Evolutionary conservation across 306 rosid species (phyloP), one percentile per base, ranked within the genome.

Genomic region (Corylus heterophylla): DNA sequence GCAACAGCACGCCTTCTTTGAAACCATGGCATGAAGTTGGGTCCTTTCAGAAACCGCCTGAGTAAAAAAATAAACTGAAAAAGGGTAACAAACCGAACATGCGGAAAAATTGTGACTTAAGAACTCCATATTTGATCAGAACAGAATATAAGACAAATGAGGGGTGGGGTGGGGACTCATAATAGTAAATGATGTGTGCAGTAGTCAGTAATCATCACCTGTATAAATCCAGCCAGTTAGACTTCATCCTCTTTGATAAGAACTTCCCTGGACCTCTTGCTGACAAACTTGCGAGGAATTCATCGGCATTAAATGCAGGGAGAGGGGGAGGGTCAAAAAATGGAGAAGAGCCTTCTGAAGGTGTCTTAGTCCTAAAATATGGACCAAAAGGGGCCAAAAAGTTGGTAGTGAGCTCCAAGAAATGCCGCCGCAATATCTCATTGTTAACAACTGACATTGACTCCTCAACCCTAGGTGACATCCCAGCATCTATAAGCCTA

Each of bases 361-460:
- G 98, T 50, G 89, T 85, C 76, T 89, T 86, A 74, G 88, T 85
- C 86, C 90, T 84, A 78, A 94, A 94, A 83, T 89, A 94, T 54
- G 97, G 97, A 71, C 97, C 91, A 86, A 94, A 94, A 74, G 98
- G 97, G 0, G 98, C 98, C 96, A 92, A 85, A 82, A 94, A 90
- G 68, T 92, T 94, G 75, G 93, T 94, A 29, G 96, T 92, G 69
- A 94, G 94, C 84, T 94, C 98, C 85, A 90, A 81, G 87, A 94
- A 94, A 83, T 90, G 97, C 58, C 97, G 82, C 49, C 96, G 85
- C 85, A 94, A 78, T 76, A 94, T 94, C 81, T 94, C 97, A 72
- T 94, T 92, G 83, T 92, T 92, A 82, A 94, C 98, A 76, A 94
- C 91, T 42, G 97, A 94, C 97, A 90, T 90, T 12, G 98, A 94